Conservation (phyloP, 2,329 filamentous ascomycete species). For the Diaporthe longicolla region DNA sequence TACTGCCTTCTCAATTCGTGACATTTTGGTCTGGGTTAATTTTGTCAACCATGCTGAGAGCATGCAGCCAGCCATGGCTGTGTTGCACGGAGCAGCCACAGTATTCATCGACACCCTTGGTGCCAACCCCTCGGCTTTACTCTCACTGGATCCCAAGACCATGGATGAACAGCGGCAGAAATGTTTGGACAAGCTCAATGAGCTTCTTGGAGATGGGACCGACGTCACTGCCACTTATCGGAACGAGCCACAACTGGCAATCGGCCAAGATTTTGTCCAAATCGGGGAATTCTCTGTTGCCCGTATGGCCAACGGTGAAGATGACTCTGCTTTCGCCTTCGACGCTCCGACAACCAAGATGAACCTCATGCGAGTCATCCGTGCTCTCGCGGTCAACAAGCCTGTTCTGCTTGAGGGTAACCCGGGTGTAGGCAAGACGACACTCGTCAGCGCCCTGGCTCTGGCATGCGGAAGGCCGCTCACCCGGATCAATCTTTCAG, state of each 20-base stretch:
- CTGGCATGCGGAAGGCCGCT: constrained; percentile 83
- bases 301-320: constrained; percentile 62
- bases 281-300: constrained; percentile 83
- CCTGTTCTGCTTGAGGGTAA: constrained; percentile 96
- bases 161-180: constrained; percentile 78
- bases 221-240: constrained; percentile 78
- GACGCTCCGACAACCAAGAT: constrained; percentile 89
- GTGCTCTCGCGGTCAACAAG: constrained; percentile 89
- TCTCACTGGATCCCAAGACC: constrained; percentile 78
- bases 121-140: constrained; percentile 91
- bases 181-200: constrained; percentile 81
- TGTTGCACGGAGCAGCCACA: constrained; percentile 90
- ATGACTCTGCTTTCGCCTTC: constrained; percentile 79
- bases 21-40: constrained; percentile 92
- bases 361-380: constrained; percentile 91
- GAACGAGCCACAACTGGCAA: constrained; percentile 69
- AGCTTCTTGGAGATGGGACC: constrained; percentile 72
- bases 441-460: constrained; percentile 88
- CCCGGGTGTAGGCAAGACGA: constrained; percentile 98
- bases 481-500: constrained; percentile 95
- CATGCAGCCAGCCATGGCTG: constrained; percentile 59
- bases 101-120: constrained; percentile 97
- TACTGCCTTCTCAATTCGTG: constrained; percentile 88
- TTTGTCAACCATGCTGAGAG: constrained; percentile 82
- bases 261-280: constrained; percentile 67